Conservation (phyloP, 2,329 filamentous ascomycete species). For the Aspergillus phoenicis region DNA sequence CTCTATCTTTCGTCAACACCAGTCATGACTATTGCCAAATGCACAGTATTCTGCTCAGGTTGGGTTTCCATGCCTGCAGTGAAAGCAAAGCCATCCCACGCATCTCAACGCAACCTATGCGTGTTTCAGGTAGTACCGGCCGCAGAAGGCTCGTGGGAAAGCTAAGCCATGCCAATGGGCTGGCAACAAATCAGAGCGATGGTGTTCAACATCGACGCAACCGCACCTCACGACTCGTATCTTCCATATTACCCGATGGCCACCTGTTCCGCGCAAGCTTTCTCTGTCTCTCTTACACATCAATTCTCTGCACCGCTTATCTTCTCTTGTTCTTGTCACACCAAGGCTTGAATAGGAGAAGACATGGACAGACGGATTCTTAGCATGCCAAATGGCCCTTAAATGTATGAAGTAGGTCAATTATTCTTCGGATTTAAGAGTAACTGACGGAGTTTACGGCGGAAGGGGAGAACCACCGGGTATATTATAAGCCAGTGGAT, state of each 20-base stretch:
- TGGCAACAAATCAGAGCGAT: slow-evolving; percentile 27
- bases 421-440: neutral
- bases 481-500: neutral
- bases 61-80: slow-evolving; percentile 9
- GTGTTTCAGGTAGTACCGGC: slow-evolving; percentile 9
- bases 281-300: neutral
- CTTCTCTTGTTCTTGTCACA: neutral
- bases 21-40: neutral
- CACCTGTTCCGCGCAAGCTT: slow-evolving; percentile 7
- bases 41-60: neutral
- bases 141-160: slow-evolving; percentile 9
- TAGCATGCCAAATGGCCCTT: no score
- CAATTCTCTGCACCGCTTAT: neutral
- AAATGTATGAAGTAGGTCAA: no score
- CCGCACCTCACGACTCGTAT: slow-evolving; percentile 14
- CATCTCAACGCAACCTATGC: slow-evolving; percentile 11
- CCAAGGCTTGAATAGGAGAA: neutral
- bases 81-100: slow-evolving; percentile 2
- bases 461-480: neutral
- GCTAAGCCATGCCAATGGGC: slow-evolving; percentile 25
- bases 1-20: neutral
- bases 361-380: neutral
- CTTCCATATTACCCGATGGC: slow-evolving; percentile 16
- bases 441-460: neutral
- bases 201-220: slow-evolving; percentile 20